A percentile compares a stretch with the other conserved stretches of the same genome.
These are phyloP conservation scores for Candida anglica DNA, from an alignment of 805 yeast genomes.

Conservation along the genomic window DNA sequence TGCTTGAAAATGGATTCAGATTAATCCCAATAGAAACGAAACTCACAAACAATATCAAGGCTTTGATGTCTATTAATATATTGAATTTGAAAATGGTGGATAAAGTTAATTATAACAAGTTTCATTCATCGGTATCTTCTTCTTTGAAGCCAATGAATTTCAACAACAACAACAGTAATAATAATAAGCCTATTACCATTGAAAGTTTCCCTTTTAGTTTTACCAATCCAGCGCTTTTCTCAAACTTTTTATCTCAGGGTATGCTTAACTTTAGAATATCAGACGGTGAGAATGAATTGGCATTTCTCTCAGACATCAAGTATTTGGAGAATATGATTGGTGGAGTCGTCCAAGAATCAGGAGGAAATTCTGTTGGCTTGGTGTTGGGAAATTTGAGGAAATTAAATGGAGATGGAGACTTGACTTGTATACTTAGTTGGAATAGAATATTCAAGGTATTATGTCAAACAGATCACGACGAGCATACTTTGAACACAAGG, in stretches of 20 bases:
- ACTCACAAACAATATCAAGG: too few species aligned
- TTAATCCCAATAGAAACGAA: slow-evolving; percentile 16
- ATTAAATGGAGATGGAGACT: slow-evolving; percentile 43
- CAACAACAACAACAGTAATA: slow-evolving; percentile 1
- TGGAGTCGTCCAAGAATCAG: slow-evolving; percentile 26
- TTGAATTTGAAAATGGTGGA: too few species aligned
- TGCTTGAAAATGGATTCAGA: slow-evolving; percentile 18
- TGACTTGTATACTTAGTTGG: slow-evolving; percentile 31
- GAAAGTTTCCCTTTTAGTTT: slow-evolving; percentile 25
- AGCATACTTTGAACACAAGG: not conserved
- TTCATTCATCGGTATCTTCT: not conserved
- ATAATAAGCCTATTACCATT: slow-evolving; percentile 10
- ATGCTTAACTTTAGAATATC: slow-evolving; percentile 19
- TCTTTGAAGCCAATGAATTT: not conserved
- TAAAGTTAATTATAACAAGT: too few species aligned
- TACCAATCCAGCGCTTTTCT: slow-evolving; percentile 26
- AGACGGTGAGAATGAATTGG: slow-evolving; percentile 6
- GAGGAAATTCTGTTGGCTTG: slow-evolving; percentile 30
- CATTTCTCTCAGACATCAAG: slow-evolving; percentile 33
- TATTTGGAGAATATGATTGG: slow-evolving; percentile 47
- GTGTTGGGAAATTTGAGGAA: slow-evolving; percentile 36
- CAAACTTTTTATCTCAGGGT: slow-evolving; percentile 19
- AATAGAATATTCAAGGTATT: slow-evolving; percentile 8
- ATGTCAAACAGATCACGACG: too few species aligned
- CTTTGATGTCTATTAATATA: too few species aligned